phyloP scores from a whole-genome alignment of 2,329 filamentous ascomycete genomes.

The Scytalidium sp. region DNA sequence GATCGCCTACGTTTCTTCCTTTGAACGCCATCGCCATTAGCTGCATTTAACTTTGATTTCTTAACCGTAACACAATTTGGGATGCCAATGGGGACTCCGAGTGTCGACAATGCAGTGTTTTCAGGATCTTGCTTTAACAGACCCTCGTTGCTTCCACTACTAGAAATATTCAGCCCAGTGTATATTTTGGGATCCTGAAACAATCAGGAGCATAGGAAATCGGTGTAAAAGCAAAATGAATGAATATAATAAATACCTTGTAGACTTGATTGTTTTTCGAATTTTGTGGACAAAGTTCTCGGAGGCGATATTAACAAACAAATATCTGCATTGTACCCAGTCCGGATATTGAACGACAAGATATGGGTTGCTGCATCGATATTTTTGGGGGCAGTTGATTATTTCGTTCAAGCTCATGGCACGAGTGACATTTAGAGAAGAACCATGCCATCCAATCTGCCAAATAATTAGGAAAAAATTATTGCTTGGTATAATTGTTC shows the following conservation, averaged over 20 bases:
- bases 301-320: conserved; percentile 56
- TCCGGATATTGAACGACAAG: conserved; percentile 73
- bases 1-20: conserved; percentile 15
- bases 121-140: conserved; percentile 22
- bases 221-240: neutral
- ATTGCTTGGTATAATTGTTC: conserved; percentile 1
- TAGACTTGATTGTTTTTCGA: too few species aligned
- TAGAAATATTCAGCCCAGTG: neutral
- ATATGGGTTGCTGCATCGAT: conserved; percentile 51
- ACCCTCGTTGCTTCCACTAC: neutral
- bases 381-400: conserved; percentile 68
- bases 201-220: neutral
- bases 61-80: conserved; percentile 17
- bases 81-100: conserved; percentile 19
- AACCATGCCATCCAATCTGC: conserved; percentile 59
- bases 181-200: neutral
- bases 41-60: neutral
- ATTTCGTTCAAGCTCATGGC: conserved; percentile 82
- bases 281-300: too few species aligned
- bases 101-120: conserved; percentile 14
- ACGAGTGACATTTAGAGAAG: conserved; percentile 53
- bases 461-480: conserved; percentile 7
- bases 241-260: neutral
- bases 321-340: conserved; percentile 88
- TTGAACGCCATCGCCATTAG: conserved; percentile 3